Base-by-base conservation (phyloP, 495 filamentous ascomycete species). In the Aspergillus egyptiacus region DNA sequence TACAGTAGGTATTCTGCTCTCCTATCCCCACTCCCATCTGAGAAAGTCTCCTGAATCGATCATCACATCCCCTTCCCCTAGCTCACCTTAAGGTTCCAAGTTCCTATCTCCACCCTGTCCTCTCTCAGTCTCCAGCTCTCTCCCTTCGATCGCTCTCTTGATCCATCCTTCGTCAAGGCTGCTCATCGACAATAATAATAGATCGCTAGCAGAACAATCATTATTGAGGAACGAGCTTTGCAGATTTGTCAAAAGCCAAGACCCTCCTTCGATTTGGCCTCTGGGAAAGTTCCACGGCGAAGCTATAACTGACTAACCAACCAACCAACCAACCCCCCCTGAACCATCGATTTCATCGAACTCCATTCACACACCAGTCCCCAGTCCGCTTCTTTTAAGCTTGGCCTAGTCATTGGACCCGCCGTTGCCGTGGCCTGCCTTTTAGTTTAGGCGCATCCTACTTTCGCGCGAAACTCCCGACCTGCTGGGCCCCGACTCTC, bases 361-460 rank as follows among this genome's bases (percentile, higher is more conserved):
- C 38, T n/a, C n/a, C n/a, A n/a, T 27, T 8, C 24, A 27, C 24
- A 4, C 4, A 27, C 24, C 24, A 25, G 39, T 42, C 51, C 55
- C 50, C 55, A 46, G 39, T 56, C 55, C 49, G 50, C 52, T 46
- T 49, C 54, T 23, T 57, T 59, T 55, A 62, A 62, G 59, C 56
- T 62, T 59, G 56, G 56, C 54, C 56, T 55, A 57, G 49, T 59
- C 49, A 44, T 56, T 57, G 53, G 59, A 62, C 59, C 59, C 59
- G 59, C 59, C 41, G 56, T 55, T 62, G 56, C 59, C 57, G 59
- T 61, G 55, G 55, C 58, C 53, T 61, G 51, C 42, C 47, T 54
- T 56, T 52, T n/a, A n/a, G n/a, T 31, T 31, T 60, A 58, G 53
- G 55, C 59, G 56, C 59, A 49, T 53, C 39, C 48, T 48, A 22